phyloP scores from a whole-genome alignment of 139 green algal genomes.

The Tetradesmus obliquus region DNA sequence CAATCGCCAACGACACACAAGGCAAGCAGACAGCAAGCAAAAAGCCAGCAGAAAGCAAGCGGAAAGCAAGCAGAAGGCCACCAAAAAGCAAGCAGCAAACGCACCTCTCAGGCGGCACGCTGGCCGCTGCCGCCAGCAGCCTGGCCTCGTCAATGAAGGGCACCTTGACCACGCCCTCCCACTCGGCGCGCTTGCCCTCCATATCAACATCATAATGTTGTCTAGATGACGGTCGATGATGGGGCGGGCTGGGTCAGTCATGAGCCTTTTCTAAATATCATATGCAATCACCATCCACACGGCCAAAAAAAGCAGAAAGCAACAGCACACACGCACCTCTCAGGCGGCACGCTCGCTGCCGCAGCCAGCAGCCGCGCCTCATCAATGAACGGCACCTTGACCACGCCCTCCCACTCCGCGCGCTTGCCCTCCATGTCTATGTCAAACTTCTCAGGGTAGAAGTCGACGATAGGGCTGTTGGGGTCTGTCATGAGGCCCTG shows the following conservation, averaged over 20 bases:
- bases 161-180: constrained; percentile 89
- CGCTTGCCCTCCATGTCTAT: constrained; percentile 95
- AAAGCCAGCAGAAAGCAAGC: too few relatives aligned
- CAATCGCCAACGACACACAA: too few relatives aligned
- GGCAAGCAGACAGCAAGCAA: too few relatives aligned
- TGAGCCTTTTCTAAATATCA: constrained; percentile 58
- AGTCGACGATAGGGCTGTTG: constrained; percentile 87
- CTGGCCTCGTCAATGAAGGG: constrained; percentile 81
- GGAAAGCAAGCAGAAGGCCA: too few relatives aligned
- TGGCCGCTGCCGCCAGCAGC: constrained; percentile 71
- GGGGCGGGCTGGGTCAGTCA: constrained; percentile 80
- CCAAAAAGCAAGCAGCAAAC: background rate
- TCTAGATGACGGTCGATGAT: constrained; percentile 92
- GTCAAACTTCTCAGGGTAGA: constrained; percentile 87
- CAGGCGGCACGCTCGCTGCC: constrained; percentile 26
- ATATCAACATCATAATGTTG: constrained; percentile 82
- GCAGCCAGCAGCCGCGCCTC: constrained; percentile 79
- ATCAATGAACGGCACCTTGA: constrained; percentile 84
- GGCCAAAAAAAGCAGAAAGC: background rate
- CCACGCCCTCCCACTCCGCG: constrained; percentile 92
- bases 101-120: background rate
- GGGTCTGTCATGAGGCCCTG: constrained; percentile 82
- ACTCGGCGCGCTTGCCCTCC: constrained; percentile 94
- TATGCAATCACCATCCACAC: too few relatives aligned
- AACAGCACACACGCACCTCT: background rate